A percentile compares a stretch with the other conserved stretches of the same genome.
These are phyloP conservation scores for Hemileccinum rubropunctum DNA, from an alignment of 768 basidiomycete genomes.

Conservation along the genomic window DNA sequence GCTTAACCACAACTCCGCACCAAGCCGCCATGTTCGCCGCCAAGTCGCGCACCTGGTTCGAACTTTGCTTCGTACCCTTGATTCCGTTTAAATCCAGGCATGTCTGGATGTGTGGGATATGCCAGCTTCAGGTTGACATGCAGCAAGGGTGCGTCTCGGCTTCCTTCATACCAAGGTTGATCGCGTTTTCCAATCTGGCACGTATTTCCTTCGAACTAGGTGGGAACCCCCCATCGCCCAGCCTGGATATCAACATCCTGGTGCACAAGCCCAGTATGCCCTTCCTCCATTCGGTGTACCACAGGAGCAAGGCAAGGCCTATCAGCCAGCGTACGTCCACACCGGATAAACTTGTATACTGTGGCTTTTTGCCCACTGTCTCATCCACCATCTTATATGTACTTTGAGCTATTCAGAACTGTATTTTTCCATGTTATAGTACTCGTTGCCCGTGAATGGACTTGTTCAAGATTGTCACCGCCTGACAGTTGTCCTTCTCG, in stretches of 20 bases:
- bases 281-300: slow-evolving; percentile 3
- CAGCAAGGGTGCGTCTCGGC: slow-evolving; percentile 44
- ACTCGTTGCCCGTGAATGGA: not conserved
- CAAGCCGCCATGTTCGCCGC: slow-evolving; percentile 59
- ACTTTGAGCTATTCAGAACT: not conserved
- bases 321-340: slow-evolving; percentile 29
- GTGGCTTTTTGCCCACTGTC: not conserved
- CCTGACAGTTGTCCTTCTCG: slow-evolving; percentile 2
- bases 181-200: not conserved
- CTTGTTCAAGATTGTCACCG: slow-evolving; percentile 5
- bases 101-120: slow-evolving; percentile 71
- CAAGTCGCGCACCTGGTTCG: slow-evolving; percentile 71
- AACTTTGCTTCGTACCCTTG: slow-evolving; percentile 71
- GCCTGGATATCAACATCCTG: slow-evolving; percentile 39
- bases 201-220: slow-evolving; percentile 11
- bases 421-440: not conserved
- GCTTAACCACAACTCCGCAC: not conserved
- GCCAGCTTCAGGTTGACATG: slow-evolving; percentile 58
- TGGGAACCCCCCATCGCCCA: slow-evolving; percentile 37
- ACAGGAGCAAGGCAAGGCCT: slow-evolving; percentile 17
- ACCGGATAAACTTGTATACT: slow-evolving; percentile 9
- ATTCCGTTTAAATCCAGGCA: slow-evolving; percentile 60
- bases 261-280: slow-evolving; percentile 12
- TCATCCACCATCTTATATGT: slow-evolving; percentile 1
- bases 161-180: not conserved